phyloP scores from a whole-genome alignment of 2,329 filamentous ascomycete genomes.

The Lachnellula willkommii region DNA sequence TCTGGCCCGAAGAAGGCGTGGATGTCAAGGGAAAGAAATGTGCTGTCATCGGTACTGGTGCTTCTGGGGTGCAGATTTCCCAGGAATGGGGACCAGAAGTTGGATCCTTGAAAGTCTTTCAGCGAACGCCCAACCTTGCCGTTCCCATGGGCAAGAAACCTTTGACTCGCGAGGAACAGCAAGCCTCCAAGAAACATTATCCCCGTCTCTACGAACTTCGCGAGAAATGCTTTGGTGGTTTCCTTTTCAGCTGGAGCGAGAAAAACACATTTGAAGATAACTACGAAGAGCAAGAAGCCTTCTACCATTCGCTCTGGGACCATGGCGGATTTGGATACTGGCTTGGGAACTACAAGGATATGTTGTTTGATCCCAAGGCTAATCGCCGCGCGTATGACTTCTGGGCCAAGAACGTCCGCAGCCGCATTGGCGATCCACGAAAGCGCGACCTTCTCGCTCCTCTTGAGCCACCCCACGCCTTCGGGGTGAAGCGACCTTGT shows the following conservation, averaged over 20 bases:
- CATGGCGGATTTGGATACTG: conserved; percentile 44
- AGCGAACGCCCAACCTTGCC: conserved; percentile 53
- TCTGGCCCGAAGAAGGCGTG: conserved; percentile 33
- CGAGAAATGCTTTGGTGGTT: conserved; percentile 40
- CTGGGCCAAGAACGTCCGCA: conserved; percentile 41
- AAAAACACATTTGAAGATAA: conserved; percentile 40
- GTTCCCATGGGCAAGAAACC: conserved; percentile 44
- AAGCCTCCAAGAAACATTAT: conserved; percentile 31
- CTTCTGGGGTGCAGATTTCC: conserved; percentile 24
- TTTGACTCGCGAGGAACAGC: conserved; percentile 32
- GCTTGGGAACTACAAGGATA: conserved; percentile 43
- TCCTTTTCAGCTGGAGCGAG: conserved; percentile 44
- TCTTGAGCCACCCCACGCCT: conserved; percentile 39
- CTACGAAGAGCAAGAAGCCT: conserved; percentile 38
- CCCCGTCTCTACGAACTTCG: conserved; percentile 23
- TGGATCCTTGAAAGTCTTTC: conserved; percentile 43
- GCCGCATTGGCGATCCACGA: conserved; percentile 40
- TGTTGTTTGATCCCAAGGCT: conserved; percentile 32
- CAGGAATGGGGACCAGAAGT: conserved; percentile 31
- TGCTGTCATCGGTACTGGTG: conserved; percentile 47
- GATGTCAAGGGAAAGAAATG: conserved; percentile 47
- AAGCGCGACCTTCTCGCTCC: conserved; percentile 44
- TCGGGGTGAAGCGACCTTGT: conserved; percentile 41
- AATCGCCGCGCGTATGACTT: conserved; percentile 45
- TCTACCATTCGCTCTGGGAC: conserved; percentile 41